phyloP scores from a whole-genome alignment of 495 filamentous ascomycete species.

The Cercophora sp. region DNA sequence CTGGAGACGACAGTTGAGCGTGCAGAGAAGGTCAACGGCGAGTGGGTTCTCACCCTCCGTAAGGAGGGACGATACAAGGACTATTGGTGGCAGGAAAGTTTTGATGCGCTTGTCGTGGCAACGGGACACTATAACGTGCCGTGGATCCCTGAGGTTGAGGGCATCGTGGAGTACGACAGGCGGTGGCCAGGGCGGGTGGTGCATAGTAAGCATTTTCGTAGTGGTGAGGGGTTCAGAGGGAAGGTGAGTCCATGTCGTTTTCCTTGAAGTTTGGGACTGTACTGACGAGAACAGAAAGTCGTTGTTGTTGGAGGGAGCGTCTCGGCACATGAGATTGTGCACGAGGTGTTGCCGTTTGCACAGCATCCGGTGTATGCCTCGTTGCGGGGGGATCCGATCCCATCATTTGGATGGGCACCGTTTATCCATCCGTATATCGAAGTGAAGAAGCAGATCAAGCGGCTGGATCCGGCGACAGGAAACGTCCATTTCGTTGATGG shows the following conservation, averaged over 20 bases:
- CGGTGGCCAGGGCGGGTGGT: conserved; percentile 30
- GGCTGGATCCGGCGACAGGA: conserved; percentile 31
- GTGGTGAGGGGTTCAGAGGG: conserved; percentile 28
- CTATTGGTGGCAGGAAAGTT: conserved; percentile 41
- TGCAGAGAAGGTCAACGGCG: conserved; percentile 30
- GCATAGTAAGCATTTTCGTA: conserved; percentile 35
- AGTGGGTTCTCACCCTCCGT: conserved; percentile 38
- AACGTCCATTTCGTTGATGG: conserved; percentile 50
- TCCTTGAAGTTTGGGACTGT: background rate
- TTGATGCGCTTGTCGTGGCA: conserved; percentile 30
- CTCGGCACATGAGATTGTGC: conserved; percentile 31
- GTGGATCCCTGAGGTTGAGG: conserved; percentile 28
- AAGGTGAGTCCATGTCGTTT: conserved; percentile 38
- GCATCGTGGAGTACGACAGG: conserved; percentile 27
- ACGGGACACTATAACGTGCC: conserved; percentile 36
- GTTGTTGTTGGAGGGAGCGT: conserved; percentile 32
- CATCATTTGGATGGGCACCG: conserved; percentile 35
- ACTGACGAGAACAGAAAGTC: conserved; percentile 19
- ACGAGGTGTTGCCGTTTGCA: conserved; percentile 29
- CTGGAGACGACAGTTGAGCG: conserved; percentile 41
- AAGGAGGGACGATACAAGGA: conserved; percentile 30
- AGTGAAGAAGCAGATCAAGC: conserved; percentile 42
- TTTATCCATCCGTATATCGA: conserved; percentile 49
- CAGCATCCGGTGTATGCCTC: conserved; percentile 27
- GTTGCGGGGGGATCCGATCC: conserved; percentile 28